phyloP scores from a whole-genome alignment of 2,329 filamentous ascomycete genomes.

The Zymoseptoria brevis region DNA sequence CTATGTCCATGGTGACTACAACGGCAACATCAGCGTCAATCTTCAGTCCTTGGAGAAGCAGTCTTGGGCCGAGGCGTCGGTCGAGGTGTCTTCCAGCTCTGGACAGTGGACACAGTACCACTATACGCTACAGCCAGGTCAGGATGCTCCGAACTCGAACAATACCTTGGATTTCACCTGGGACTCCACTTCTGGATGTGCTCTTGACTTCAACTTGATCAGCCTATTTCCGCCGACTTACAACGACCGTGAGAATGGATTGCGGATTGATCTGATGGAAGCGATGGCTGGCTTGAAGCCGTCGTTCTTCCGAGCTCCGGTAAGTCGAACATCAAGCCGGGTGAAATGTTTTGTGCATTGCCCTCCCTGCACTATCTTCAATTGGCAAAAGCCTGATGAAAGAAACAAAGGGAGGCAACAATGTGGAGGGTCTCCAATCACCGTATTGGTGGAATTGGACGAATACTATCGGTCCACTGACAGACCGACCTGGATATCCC shows the following conservation, averaged over 20 bases:
- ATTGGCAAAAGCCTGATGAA: too few species aligned
- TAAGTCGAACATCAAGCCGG: too few species aligned
- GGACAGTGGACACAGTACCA: conserved; percentile 28
- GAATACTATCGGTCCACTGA: conserved; percentile 47
- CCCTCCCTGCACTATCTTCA: too few species aligned
- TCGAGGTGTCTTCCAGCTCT: conserved; percentile 20
- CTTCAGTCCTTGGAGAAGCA: conserved; percentile 10
- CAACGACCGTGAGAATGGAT: conserved; percentile 45
- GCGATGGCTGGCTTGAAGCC: conserved; percentile 25
- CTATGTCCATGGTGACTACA: conserved; percentile 27
- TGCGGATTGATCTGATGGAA: conserved; percentile 44
- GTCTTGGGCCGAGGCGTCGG: conserved; percentile 22
- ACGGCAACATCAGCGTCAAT: conserved; percentile 23
- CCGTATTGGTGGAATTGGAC: conserved; percentile 40
- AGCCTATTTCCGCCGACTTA: conserved; percentile 49
- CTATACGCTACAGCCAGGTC: conserved; percentile 23
- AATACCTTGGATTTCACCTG: conserved; percentile 45
- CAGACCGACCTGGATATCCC: conserved; percentile 45
- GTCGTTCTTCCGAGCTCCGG: conserved; percentile 51
- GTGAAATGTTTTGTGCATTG: too few species aligned
- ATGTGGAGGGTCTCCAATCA: conserved; percentile 40
- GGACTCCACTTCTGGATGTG: conserved; percentile 32
- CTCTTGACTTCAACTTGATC: conserved; percentile 46
- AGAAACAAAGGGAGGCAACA: conserved; percentile 44
- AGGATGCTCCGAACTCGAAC: conserved; percentile 38